Evolutionary conservation across 208 protist species (phyloP), one percentile per base, ranked within the genome.

Genomic region (Herpetomonas tarakana): DNA sequence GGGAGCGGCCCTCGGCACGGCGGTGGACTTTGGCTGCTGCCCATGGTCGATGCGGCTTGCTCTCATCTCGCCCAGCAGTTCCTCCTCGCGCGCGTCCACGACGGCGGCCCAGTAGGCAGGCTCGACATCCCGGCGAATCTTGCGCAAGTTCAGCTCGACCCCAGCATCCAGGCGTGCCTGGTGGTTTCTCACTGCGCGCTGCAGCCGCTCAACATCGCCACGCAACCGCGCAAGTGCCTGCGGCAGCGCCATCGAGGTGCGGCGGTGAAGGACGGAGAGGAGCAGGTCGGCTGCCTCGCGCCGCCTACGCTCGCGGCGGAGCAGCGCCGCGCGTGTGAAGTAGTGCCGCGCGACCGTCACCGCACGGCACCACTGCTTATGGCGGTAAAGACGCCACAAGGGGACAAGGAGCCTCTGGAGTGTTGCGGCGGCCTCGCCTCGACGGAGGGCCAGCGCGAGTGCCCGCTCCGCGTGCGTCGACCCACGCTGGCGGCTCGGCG

Each of bases 111-210:
- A 88, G 71, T 92, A 92, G 31, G 47, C 45, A 45, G 59, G n/a
- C 61, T 89, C 79, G 16, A 75, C 68, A 21, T 69, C 30, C 1
- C 67, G 47, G 22, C 81, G 77, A 38, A 91, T 25, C 24, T 80
- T 73, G 9, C 64, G 69, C 35, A 68, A 78, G 59, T 92, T 92
- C 26, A 92, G 52, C 57, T 81, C 71, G 39, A 88, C 76, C 18
- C 61, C 64, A 0, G 79, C 82, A 31, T 76, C 63, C 44, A 92
- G 39, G 24, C 46, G 46, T 2, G 21, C 31, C 11, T 29, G 63
- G 60, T 86, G 72, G 12, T 63, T 58, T 0, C 80, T 68, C 50
- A 68, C 88, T 2, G 60, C 54, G 3, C 73, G 68, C 70, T 92
- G 86, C 22, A 89, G 75, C 35, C 47, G 53, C 27, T 79, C 57